Percentiles rank a stretch among this genome's conserved stretches.
phyloP scores from a whole-genome alignment of 306 rosid species.

The Lablab purpureus region DNA sequence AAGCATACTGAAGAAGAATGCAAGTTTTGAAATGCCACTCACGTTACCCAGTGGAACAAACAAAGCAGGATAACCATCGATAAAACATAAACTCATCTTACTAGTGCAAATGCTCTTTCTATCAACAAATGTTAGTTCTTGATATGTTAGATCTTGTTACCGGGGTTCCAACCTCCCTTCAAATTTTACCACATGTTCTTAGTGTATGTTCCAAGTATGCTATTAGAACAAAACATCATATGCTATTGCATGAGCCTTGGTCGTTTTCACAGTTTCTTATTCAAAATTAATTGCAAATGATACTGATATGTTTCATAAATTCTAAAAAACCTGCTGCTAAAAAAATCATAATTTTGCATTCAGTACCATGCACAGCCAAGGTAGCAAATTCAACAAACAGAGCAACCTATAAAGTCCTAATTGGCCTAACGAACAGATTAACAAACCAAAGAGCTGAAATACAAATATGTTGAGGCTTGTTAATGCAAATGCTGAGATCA shows the following conservation, averaged over 20 bases:
- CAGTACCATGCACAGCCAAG: background rate
- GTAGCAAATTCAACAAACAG: conserved; percentile 29
- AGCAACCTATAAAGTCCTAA: conserved; percentile 20
- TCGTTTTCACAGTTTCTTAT: background rate
- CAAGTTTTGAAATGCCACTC: background rate
- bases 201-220: no score
- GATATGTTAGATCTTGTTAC: no score
- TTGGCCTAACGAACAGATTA: conserved; percentile 6
- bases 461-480: background rate
- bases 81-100: background rate
- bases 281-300: conserved; percentile 28
- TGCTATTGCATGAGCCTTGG: background rate
- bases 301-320: conserved; percentile 1
- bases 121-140: background rate
- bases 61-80: background rate
- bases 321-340: background rate
- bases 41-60: background rate
- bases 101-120: background rate
- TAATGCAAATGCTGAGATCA: conserved; percentile 25
- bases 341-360: background rate
- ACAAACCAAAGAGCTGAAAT: background rate
- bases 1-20: background rate
- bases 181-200: no score
- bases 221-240: no score
- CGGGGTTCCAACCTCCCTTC: no score